Evolutionary conservation across 257 asterid species (phyloP), one percentile per base, ranked within the genome.

Genomic region (Fraxinus anomala): DNA sequence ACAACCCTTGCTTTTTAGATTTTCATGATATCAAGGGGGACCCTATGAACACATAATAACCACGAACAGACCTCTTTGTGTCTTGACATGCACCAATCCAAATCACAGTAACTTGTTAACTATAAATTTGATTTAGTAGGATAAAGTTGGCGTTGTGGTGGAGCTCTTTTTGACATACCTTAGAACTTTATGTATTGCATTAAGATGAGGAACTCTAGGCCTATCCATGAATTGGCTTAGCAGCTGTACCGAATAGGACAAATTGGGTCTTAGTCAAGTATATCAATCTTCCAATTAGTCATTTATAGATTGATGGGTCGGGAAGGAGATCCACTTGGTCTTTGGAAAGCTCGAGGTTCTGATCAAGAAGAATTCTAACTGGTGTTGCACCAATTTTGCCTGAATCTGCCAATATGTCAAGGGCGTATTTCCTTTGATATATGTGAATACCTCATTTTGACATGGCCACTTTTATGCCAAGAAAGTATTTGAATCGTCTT

Each of bases 101-200:
- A 26, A 51, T 73, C 68, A 33, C 5, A 7, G 19, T 13, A 70
- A 1, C 51, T 65, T 1, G 0, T 1, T 1, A 67, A 0, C 0
- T 9, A 0, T 6, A 71, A 17, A 36, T 7, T 0, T 3, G 1
- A 6, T 0, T 13, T 1, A 0, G 13, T 0, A 14, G 72, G n/a
- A 5, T 6, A 71, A 2, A 36, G 14, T 1, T 70, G 5, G 3
- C 76, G 63, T 3, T 16, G 30, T 0, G 24, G 4, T 0, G 14
- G 2, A 6, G 26, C 10, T 0, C n/a, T 33, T 23, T 1, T 34
- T 33, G 0, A 77, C 4, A 16, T 77, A 77, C 0, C 63, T 54
- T 0, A 77, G 3, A 0, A 77, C 7, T 11, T 36, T 70, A 0
- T 14, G 2, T 0, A 14, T 23, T 0, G 23, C 81, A 2, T 36